Evolutionary conservation across 352 stramenopile genomes (phyloP), one percentile per base, ranked within the genome.

Genomic region (Pilasporangium apinafurcum): DNA sequence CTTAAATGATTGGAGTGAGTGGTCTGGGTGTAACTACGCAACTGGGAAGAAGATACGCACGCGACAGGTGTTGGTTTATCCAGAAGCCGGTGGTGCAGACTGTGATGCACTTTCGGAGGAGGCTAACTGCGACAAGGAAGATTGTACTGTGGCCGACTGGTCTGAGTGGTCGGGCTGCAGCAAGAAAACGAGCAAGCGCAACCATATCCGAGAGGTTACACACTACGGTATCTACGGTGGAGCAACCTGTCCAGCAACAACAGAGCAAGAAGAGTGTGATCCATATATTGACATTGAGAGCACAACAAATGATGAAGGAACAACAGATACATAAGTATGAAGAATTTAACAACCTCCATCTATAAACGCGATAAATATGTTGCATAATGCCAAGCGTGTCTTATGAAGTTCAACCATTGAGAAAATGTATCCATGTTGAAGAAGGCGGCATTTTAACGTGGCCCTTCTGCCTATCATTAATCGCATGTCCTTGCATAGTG

Each of bases 131-230:
- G 71, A 85, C 34, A 44, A 53, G 4, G 37, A 75, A 16, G 39
- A 82, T 43, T 87, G 71, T 44, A 21, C 27, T 0, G 53, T 80
- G 6, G 52, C 47, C 2, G 37, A 59, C 3, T 87, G 75, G 74
- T 71, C 53, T 8, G 63, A 57, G 22, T 83, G 66, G 63, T 74
- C 57, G 0, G 67, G 63, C 0, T 85, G 72, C 62, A 73, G 57
- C 27, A 38, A 65, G 36, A 78, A 74, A 46, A 78, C 59, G 24
- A 76, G 48, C 40, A 53, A 44, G 29, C 59, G 34, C 5, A 56
- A 45, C 2, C 65, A 44, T 12, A 39, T 69, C 24, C 67, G 67
- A 8, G 37, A 58, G 5, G 47, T 81, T 16, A 63, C 56, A 5
- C 49, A 17, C 7, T 72, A 71, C 22, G 25, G 50, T 8, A 37